Conservation (phyloP, 495 filamentous ascomycete genomes). For the Neurospora hispaniola region DNA sequence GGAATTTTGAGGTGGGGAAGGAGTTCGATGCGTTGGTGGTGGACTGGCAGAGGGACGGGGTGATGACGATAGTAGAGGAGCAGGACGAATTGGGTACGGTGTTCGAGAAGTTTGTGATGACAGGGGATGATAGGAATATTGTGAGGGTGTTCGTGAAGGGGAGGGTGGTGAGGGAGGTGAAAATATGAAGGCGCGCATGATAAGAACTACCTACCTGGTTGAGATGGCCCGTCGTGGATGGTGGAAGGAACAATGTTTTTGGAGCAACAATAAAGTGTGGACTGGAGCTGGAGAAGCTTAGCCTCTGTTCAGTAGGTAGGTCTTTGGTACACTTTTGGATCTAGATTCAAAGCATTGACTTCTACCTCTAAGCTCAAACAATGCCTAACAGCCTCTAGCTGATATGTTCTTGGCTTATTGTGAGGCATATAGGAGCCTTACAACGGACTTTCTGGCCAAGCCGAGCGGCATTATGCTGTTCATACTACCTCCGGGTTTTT, state of each 20-base stretch:
- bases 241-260: too few relatives aligned
- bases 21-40: conserved; percentile 56
- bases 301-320: neutral
- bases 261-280: too few relatives aligned
- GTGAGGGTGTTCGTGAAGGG: conserved; percentile 47
- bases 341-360: too few relatives aligned
- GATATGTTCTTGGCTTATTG: too few relatives aligned
- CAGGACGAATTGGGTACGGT: conserved; percentile 35
- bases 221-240: neutral
- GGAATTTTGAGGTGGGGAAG: conserved; percentile 49
- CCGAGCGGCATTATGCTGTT: too few relatives aligned
- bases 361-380: too few relatives aligned
- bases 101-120: conserved; percentile 59
- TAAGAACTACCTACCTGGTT: neutral
- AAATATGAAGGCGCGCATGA: neutral
- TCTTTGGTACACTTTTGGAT: too few relatives aligned
- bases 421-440: too few relatives aligned
- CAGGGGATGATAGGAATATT: conserved; percentile 55
- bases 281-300: too few relatives aligned
- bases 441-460: too few relatives aligned
- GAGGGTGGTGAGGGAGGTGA: conserved; percentile 25
- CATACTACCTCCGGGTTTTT: too few relatives aligned
- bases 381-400: too few relatives aligned
- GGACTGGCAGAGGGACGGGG: conserved; percentile 29
- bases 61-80: conserved; percentile 45